Percentiles rank a stretch among this genome's conserved stretches.
phyloP scores from a whole-genome alignment of 345 rosid species.

The Xanthoceras sorbifolium region DNA sequence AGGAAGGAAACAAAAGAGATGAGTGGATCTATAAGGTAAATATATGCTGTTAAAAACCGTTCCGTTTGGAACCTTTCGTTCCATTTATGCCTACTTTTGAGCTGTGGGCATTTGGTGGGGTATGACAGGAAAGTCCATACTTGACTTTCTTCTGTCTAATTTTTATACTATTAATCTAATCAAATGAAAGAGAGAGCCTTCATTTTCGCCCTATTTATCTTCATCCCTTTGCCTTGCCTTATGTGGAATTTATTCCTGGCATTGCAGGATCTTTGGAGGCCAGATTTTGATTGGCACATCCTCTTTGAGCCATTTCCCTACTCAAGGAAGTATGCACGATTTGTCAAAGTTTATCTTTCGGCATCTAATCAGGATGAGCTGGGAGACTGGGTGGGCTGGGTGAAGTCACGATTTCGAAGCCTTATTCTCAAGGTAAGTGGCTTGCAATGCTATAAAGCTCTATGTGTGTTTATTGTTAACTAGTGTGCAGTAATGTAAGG shows the following conservation, averaged over 20 bases:
- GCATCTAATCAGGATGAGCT: conserved; percentile 47
- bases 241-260: not conserved
- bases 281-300: conserved; percentile 42
- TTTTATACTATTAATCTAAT: not conserved
- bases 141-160: not conserved
- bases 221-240: not conserved
- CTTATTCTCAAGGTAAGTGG: conserved; percentile 50
- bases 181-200: not conserved
- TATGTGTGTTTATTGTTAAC: not conserved
- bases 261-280: conserved; percentile 43
- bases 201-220: not conserved
- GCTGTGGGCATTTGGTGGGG: not conserved
- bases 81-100: not conserved
- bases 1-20: not conserved
- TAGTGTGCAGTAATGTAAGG: not conserved
- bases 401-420: conserved; percentile 56
- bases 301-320: conserved; percentile 56
- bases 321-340: conserved; percentile 43
- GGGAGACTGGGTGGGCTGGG: conserved; percentile 69
- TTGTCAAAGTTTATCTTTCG: conserved; percentile 49
- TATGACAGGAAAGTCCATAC: not conserved
- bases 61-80: not conserved
- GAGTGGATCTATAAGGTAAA: not conserved
- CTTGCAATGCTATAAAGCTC: not conserved
- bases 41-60: not conserved